Conservation (phyloP, 2,329 filamentous ascomycete genomes). For the Aphanoascus verrucosus region DNA sequence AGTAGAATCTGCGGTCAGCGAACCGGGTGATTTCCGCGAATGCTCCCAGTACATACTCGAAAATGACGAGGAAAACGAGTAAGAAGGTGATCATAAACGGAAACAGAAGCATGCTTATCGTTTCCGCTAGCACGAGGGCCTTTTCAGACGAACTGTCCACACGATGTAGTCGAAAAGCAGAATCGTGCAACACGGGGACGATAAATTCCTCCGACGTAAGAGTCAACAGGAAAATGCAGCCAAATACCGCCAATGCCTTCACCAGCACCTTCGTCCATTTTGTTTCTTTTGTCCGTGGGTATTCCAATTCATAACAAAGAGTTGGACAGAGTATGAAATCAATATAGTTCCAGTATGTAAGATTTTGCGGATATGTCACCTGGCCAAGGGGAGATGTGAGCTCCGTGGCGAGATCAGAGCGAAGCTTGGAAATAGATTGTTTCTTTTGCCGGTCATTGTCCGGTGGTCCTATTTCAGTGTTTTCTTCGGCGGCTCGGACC, state of each 20-base stretch:
- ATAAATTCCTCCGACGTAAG: constrained; percentile 92
- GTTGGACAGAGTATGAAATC: constrained; percentile 91
- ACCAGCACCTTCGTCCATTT: constrained; percentile 72
- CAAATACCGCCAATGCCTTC: constrained; percentile 83
- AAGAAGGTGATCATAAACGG: constrained; percentile 96
- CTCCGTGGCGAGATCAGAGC: constrained; percentile 80
- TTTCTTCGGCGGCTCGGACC: constrained; percentile 2
- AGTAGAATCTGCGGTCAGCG: constrained; percentile 88
- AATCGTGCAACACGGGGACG: constrained; percentile 72
- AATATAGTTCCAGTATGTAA: constrained; percentile 68
- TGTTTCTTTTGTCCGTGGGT: constrained; percentile 65
- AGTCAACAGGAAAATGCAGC: constrained; percentile 89
- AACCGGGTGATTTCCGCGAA: constrained; percentile 92
- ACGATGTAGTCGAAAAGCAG: constrained; percentile 44
- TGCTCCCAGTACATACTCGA: constrained; percentile 89
- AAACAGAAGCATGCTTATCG: constrained; percentile 82
- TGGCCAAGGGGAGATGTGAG: constrained; percentile 82
- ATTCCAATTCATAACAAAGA: constrained; percentile 94
- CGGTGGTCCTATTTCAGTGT: constrained; percentile 15
- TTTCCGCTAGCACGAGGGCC: constrained; percentile 72
- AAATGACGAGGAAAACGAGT: constrained; percentile 94
- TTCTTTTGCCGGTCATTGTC: constrained; percentile 26
- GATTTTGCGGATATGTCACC: constrained; percentile 79
- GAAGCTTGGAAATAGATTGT: constrained; percentile 54
- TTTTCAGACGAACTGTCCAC: constrained; percentile 50